Base-by-base conservation (phyloP, 2,329 filamentous ascomycete genomes). In the Fusarium musae region DNA sequence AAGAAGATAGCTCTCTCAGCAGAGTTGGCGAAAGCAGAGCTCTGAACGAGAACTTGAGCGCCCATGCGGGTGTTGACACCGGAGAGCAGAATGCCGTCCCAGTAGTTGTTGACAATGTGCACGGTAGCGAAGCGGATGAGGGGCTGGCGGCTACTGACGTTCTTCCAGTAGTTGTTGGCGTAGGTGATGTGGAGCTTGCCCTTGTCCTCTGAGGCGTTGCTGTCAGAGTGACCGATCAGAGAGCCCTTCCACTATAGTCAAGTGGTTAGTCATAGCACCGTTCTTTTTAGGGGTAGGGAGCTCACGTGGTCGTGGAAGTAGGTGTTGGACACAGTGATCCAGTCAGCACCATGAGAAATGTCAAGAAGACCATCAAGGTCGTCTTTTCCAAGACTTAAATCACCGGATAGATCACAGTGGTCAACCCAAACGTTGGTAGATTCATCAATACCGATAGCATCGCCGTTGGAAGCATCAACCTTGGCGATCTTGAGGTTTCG, bases 321-420 rank as follows among this genome's bases (percentile, higher is more conserved):
- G 17, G 75, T 78, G 72, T 77, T 77, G 16, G 75, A 81, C 65
- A 88, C 79, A 43, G 87, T 91, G 52, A 92, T 79, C 78, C 84
- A 92, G 81, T 93, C 90, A 23, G 86, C 83, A 52, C 84, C 91
- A 79, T 92, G 91, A 37, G 88, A 91, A 50, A 87, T 83, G 72
- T 93, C 91, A 46, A 90, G 81, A 5, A 93, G 86, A 26, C 91
- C 91, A 65, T 93, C 91, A 77, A 92, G 92, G 80, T 89, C 91
- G 82, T 93, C 90, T 83, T 93, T 93, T 34, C 86, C 89, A 75
- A 87, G 83, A 75, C 86, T 84, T 42, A 80, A 76, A 80, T 92
- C 87, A n/a, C 88, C 89, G 5, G 87, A 90, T 3, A 93, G 84
- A 69, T 93, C 90, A 77, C 87, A 86, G 82, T 93, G 91, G 80